Percentiles rank a stretch among this genome's conserved stretches.
Conservation (phyloP, 352 stramenopile genomes). For the Phytophthora megakarya region DNA sequence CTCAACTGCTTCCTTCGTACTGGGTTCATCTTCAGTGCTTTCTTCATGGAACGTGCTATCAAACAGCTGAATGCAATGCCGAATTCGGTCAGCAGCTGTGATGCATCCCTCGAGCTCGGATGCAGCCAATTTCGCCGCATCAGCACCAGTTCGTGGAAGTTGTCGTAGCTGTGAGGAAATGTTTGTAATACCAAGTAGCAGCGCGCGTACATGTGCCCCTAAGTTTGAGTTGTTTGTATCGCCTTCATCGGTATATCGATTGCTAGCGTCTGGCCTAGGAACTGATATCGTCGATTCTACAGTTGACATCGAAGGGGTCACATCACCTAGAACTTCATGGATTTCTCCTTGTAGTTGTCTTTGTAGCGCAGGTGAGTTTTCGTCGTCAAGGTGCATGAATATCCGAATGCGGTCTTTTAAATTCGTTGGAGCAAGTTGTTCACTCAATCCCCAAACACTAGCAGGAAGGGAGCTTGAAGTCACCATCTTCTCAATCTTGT, state of each 20-base stretch:
- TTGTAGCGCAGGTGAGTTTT: conserved; percentile 25
- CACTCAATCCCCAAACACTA: neutral
- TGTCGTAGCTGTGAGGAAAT: conserved; percentile 24
- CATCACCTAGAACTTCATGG: conserved; percentile 21
- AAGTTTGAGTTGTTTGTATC: conserved; percentile 1
- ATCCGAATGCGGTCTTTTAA: conserved; percentile 7
- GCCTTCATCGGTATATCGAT: neutral
- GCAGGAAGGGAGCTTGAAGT: conserved; percentile 4
- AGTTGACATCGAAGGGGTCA: neutral
- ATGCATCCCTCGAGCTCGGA: conserved; percentile 29
- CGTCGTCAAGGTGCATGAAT: conserved; percentile 26
- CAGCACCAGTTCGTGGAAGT: conserved; percentile 10
- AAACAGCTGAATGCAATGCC: conserved; percentile 30
- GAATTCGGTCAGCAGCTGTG: conserved; percentile 32
- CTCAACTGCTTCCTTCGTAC: neutral
- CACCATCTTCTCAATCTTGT: conserved; percentile 36
- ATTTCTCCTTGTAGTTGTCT: conserved; percentile 27
- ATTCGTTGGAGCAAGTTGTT: neutral
- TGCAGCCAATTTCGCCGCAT: conserved; percentile 4
- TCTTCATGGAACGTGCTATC: conserved; percentile 11
- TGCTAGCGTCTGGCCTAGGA: neutral
- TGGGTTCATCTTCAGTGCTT: neutral
- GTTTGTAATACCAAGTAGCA: conserved; percentile 30
- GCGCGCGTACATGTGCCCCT: conserved; percentile 9
- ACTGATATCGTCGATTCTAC: neutral